These are phyloP conservation scores for Beauveria bassiana DNA, from an alignment of 2,329 filamentous ascomycete genomes.

Conservation along the genomic window DNA sequence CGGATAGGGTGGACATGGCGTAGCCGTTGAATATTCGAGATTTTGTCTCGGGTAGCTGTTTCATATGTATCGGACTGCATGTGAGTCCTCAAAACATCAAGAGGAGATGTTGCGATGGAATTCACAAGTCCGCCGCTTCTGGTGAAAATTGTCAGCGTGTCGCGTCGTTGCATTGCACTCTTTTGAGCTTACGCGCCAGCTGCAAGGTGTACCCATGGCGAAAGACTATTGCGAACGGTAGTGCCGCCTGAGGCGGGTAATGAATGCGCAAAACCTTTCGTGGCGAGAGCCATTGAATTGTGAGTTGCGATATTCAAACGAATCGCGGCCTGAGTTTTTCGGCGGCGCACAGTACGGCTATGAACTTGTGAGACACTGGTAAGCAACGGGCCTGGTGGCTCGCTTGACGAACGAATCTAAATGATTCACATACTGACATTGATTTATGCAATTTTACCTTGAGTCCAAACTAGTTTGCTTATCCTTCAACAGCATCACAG, in stretches of 20 bases:
- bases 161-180: not conserved
- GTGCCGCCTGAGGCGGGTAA: not conserved
- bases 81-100: constrained; percentile 89
- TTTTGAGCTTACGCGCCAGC: constrained; percentile 62
- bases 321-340: too few species aligned
- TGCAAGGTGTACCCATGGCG: constrained; percentile 75
- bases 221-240: not conserved
- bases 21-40: constrained; percentile 39
- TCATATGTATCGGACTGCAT: constrained; percentile 94
- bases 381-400: too few species aligned
- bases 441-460: too few species aligned
- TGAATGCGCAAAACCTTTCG: not conserved
- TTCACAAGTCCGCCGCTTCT: constrained; percentile 84
- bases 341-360: too few species aligned
- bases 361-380: too few species aligned
- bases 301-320: too few species aligned
- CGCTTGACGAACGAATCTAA: too few species aligned
- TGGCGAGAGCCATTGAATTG: not conserved
- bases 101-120: constrained; percentile 76
- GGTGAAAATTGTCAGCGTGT: not conserved
- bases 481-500: too few species aligned
- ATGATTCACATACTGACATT: too few species aligned
- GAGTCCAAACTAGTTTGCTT: too few species aligned
- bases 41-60: constrained; percentile 52
- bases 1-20: constrained; percentile 62